Percentiles rank a stretch among this genome's conserved stretches.
These are phyloP conservation scores for Raddia distichophylla DNA, from an alignment of 176 grass and related monocot species.

Conservation along the genomic window DNA sequence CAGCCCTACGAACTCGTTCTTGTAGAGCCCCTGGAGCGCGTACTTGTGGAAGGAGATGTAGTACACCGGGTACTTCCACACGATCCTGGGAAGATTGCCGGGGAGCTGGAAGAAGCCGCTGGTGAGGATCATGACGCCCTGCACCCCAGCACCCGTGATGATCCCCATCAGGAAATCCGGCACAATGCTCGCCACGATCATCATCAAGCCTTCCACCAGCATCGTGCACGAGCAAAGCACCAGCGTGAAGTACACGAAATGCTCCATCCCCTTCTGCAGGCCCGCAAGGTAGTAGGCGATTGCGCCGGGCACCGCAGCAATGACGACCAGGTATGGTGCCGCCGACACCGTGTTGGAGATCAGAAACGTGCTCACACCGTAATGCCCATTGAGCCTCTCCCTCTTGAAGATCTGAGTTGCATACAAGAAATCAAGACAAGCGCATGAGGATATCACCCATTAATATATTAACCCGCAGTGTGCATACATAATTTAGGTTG, in stretches of 20 bases:
- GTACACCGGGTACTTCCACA: constrained; percentile 65
- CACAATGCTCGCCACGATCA: constrained; percentile 52
- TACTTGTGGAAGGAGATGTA: constrained; percentile 67
- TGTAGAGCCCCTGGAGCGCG: constrained; percentile 60
- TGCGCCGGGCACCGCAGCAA: constrained; percentile 47
- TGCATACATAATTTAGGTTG: no score
- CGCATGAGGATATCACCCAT: neutral
- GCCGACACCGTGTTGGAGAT: constrained; percentile 59
- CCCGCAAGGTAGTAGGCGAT: constrained; percentile 57
- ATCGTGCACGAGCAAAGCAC: constrained; percentile 54
- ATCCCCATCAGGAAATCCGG: constrained; percentile 74
- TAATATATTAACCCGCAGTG: no score
- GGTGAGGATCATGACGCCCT: constrained; percentile 58
- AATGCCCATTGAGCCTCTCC: constrained; percentile 63
- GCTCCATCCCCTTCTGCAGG: constrained; percentile 36
- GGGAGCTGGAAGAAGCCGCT: constrained; percentile 62
- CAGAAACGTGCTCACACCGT: constrained; percentile 45
- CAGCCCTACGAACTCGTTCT: constrained; percentile 55
- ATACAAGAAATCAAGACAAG: neutral
- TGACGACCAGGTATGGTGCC: constrained; percentile 47
- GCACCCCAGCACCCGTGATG: constrained; percentile 63
- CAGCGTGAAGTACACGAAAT: constrained; percentile 44
- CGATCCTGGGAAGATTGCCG: constrained; percentile 42
- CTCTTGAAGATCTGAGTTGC: constrained; percentile 45
- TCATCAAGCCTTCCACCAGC: constrained; percentile 61